Base-by-base conservation (phyloP, 306 rosid genomes). In the Vigna unguiculata region DNA sequence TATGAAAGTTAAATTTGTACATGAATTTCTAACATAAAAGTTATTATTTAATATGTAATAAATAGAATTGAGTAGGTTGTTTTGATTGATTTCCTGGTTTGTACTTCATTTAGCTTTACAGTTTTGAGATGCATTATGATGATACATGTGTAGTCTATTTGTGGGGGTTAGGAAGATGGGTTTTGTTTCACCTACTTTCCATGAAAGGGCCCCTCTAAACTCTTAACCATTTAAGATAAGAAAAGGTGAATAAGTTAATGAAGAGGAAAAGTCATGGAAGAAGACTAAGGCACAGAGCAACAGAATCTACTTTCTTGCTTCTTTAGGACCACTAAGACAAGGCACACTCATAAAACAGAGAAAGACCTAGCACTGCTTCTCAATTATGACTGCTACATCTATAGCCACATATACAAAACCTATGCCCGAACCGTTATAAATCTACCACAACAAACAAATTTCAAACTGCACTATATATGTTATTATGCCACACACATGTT, bases 241-340 rank as follows among this genome's bases (percentile, higher is more conserved):
- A 72, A 84, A 83, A 81, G 41, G 87, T 77, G 82, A 83, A 17
- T 70, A 69, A 67, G 82, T 79, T 75, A 49, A 71, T 83, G 79
- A 62, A 83, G 78, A 82, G 79, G 80, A 82, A 61, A 83, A 83
- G 74, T 53, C 51, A 79, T 21, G 80, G 78, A 64, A 76, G 66
- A 77, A 81, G 88, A 83, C 83, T 74, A 76, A 84, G 71, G 79
- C 81, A 70, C 82, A 68, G 21, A 40, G 70, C 22, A 71, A 71
- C 41, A 47, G 71, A 68, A 60, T 12, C 75, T 82, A 40, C 36
- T 24, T 40, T 40, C 45, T 40, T 58, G 38, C 75, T 62, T 60
- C 12, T 63, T 43, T 79, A 54, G 93, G 96, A 87, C 91, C 96
- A 88, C 96, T 79, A 82, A 76, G 34, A 17, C 74, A 64, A 65